Conservation (phyloP, 441 rosid species). For the Metrosideros polymorpha region DNA sequence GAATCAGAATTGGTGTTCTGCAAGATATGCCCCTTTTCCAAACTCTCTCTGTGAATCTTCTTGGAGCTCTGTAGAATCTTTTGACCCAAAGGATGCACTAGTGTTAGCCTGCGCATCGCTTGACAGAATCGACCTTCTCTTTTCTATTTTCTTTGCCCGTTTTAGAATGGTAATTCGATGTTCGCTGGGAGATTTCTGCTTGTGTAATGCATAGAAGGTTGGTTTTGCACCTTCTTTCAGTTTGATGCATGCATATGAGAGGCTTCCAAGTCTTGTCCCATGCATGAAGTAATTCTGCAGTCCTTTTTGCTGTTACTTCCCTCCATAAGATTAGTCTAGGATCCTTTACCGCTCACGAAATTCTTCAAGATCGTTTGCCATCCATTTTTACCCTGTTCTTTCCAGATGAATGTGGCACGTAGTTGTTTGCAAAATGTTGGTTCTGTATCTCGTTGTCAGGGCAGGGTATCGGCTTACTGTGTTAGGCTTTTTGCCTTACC, state of each 20-base stretch:
- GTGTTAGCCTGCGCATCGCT: neutral
- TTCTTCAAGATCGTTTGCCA: neutral
- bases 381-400: neutral
- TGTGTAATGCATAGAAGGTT: neutral
- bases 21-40: neutral
- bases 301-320: neutral
- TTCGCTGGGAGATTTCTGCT: neutral
- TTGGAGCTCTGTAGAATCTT: neutral
- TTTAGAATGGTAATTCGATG: neutral
- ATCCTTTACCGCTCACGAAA: neutral
- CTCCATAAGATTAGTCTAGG: neutral
- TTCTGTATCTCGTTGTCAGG: neutral
- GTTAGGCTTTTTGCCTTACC: conserved; percentile 1
- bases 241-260: neutral
- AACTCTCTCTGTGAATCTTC: neutral
- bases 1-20: neutral
- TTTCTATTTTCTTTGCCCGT: neutral
- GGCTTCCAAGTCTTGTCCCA: neutral
- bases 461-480: neutral
- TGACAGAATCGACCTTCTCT: neutral
- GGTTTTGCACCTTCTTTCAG: neutral
- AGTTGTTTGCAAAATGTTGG: neutral
- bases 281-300: neutral
- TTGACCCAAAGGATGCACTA: neutral
- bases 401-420: neutral